Base-by-base conservation (phyloP, 2,329 filamentous ascomycete species). In the Penicillium sp. region DNA sequence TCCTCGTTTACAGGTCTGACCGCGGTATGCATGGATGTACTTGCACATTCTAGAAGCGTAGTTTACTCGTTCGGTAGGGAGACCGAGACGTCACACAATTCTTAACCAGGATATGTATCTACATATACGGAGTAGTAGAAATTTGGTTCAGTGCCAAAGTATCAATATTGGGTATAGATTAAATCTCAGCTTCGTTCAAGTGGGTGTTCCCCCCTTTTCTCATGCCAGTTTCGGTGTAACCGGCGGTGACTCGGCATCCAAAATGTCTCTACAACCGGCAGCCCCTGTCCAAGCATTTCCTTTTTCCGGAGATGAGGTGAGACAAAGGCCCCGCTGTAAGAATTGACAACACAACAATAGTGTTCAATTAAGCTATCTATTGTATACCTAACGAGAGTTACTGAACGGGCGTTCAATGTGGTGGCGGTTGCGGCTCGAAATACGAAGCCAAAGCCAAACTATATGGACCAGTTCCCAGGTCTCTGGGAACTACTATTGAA, bases 401-500 rank as follows among this genome's bases (percentile, higher is more conserved):
- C 44, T 28, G 24, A 47, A 22, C 24, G 5, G 24, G 44, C 13
- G 24, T 47, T 17, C 2, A 47, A 28, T 47, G 13, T 28, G 24
- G 44, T 47, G 44, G 44, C 44, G 4, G 22, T n/a, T n/a, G 7
- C 44, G 24, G 44, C 24, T 24, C 44, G 44, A 4, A 24, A 47
- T 47, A 47, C 44, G 44, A 28, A 47, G 24, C 28, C 24, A 28
- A 28, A 15, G 44, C n/a, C 15, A 28, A 47, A 47, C 24, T 47
- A 47, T 47, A 15, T 10, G 22, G 13, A 17, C 17, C 8, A 15
- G 37, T 12, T 26, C 35, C 22, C 35, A 54, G 17, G 24, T 24
- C n/a, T n/a, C n/a, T 12, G 53, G 37, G 37, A 55, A 55, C 53
- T 19, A 33, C 22, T 42, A 44, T n/a, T 15, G 22, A 54, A 54